These are phyloP conservation scores for Juncus effusus DNA, from an alignment of 176 grass and related monocot genomes.

Conservation along the genomic window DNA sequence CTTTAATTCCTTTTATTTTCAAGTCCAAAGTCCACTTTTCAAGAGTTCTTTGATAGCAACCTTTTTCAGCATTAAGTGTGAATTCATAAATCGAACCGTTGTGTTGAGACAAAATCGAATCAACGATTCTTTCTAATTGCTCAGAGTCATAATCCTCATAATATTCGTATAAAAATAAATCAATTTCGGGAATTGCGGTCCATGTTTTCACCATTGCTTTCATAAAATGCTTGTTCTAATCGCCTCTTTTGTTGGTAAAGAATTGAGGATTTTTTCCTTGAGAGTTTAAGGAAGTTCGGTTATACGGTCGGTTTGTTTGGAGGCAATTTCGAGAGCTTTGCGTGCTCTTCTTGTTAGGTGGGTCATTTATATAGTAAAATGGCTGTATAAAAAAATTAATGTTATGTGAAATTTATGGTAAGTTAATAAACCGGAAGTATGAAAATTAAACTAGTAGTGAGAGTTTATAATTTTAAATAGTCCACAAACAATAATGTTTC, in stretches of 20 bases:
- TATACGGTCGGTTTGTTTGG: neutral
- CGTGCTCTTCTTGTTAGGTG: no score
- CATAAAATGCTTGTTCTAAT: slow-evolving; percentile 13
- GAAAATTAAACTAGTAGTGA: no score
- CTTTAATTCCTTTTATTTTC: slow-evolving; percentile 7
- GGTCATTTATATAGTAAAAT: no score
- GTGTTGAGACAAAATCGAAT: neutral
- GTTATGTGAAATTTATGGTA: no score
- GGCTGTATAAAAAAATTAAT: no score
- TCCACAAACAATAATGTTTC: no score
- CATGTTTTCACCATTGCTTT: slow-evolving; percentile 17
- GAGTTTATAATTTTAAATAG: no score
- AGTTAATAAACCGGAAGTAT: no score
- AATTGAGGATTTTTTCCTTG: slow-evolving; percentile 13
- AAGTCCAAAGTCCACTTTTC: slow-evolving; percentile 1
- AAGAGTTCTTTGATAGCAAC: neutral
- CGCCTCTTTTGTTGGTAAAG: slow-evolving; percentile 7
- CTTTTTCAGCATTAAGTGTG: neutral
- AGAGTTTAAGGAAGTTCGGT: neutral
- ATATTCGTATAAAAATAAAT: neutral
- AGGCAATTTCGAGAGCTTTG: no score
- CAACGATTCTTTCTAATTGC: neutral
- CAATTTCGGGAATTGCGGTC: slow-evolving; percentile 6
- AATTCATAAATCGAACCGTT: slow-evolving; percentile 7
- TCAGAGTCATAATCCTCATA: no score